Evolutionary conservation across 2,329 filamentous ascomycete genomes (phyloP).

Genomic region (Cladosporium oxysporum): DNA sequence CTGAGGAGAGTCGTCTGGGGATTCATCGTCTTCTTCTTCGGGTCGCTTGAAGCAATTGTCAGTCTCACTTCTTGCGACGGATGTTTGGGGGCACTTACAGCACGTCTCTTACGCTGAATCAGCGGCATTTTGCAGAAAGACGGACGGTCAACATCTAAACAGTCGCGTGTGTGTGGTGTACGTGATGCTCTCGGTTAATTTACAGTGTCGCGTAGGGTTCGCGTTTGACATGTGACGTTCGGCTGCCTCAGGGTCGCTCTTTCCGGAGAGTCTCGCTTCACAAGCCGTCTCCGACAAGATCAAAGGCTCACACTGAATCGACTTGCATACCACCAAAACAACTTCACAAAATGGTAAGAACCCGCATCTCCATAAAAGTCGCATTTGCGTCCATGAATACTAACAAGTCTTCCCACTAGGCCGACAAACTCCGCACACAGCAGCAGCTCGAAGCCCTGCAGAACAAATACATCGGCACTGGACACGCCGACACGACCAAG

Average conservation of each 20-base stretch:
- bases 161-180: background rate
- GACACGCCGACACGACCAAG: conserved; percentile 93
- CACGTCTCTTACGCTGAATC: conserved; percentile 32
- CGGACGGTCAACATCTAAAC: background rate
- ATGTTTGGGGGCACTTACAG: conserved; percentile 25
- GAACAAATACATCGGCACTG: conserved; percentile 92
- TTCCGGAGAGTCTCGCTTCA: background rate
- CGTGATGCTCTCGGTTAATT: background rate
- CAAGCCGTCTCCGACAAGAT: background rate
- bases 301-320: background rate
- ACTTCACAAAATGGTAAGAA: conserved; percentile 14
- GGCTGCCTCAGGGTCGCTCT: background rate
- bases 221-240: conserved; percentile 21
- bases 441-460: conserved; percentile 98
- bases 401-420: conserved; percentile 46
- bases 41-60: conserved; percentile 22
- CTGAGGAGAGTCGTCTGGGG: conserved; percentile 29
- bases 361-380: background rate
- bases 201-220: background rate
- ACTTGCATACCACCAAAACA: background rate
- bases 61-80: background rate
- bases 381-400: background rate
- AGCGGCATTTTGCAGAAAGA: conserved; percentile 22
- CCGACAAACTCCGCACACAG: conserved; percentile 95
- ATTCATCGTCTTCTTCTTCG: conserved; percentile 28